Evolutionary conservation across 140 eudicot species (phyloP).

Genomic region (Anethum foeniculum): DNA sequence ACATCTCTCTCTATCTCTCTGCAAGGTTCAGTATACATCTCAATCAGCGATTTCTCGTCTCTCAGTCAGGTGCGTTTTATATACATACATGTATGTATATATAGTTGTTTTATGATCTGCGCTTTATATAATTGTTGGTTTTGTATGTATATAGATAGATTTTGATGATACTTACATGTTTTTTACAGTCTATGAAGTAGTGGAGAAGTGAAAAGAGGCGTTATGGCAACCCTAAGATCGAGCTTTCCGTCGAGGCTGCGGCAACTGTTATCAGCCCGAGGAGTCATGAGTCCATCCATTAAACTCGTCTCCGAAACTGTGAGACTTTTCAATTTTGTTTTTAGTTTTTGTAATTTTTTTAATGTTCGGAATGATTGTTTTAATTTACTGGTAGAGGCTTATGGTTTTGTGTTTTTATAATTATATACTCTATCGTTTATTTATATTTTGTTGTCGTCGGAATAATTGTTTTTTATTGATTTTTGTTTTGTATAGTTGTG

Average conservation of each 20-base stretch:
- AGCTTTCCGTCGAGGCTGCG: slow-evolving; percentile 88
- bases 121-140: neutral
- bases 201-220: slow-evolving; percentile 20
- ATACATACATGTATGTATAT: neutral
- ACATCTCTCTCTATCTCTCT: neutral
- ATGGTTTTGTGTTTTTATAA: neutral
- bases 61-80: neutral
- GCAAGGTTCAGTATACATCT: neutral
- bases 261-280: slow-evolving; percentile 77
- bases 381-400: neutral
- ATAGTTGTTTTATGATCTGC: slow-evolving; percentile 10
- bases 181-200: slow-evolving; percentile 30
- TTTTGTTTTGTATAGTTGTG: neutral
- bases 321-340: slow-evolving; percentile 15
- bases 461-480: neutral
- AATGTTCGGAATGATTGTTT: neutral
- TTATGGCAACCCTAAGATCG: slow-evolving; percentile 71
- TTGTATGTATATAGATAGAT: neutral
- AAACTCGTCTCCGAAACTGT: slow-evolving; percentile 88
- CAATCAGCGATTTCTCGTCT: neutral
- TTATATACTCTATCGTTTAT: too few species aligned
- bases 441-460: too few species aligned
- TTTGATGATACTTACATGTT: neutral
- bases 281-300: slow-evolving; percentile 65
- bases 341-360: neutral